A percentile compares a stretch with the other conserved stretches of the same genome.
phyloP scores from a whole-genome alignment of 2,329 filamentous ascomycete species.

The Leptodontidium sp. region DNA sequence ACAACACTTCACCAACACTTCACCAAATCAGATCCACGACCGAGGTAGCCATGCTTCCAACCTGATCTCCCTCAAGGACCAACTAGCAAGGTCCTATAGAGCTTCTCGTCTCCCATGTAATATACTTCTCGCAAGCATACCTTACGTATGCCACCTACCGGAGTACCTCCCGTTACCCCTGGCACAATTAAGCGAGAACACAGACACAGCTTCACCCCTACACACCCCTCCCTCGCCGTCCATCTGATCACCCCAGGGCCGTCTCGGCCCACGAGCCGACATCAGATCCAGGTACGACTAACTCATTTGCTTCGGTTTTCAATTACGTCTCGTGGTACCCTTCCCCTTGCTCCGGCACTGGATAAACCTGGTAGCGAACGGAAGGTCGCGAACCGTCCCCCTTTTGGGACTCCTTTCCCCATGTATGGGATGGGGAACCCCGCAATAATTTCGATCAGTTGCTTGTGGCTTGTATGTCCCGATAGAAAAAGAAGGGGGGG shows the following conservation, averaged over 20 bases:
- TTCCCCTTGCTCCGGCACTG: neutral
- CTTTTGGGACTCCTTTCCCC: neutral
- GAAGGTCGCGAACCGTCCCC: neutral
- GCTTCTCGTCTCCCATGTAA: neutral
- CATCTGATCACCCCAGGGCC: conserved; percentile 9
- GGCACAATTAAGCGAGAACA: neutral
- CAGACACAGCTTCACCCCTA: too few relatives aligned
- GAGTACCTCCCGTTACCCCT: neutral
- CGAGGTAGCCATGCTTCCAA: neutral
- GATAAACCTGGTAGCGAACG: neutral
- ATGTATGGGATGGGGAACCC: neutral
- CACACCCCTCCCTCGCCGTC: neutral
- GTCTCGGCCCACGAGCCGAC: neutral
- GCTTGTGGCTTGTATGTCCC: neutral
- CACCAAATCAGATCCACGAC: neutral
- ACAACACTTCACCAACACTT: too few relatives aligned
- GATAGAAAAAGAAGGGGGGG: neutral
- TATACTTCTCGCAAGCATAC: neutral
- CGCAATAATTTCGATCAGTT: neutral
- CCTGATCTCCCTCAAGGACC: neutral
- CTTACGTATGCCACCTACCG: conserved; percentile 4
- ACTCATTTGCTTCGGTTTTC: neutral
- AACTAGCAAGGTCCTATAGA: neutral
- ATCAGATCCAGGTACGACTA: neutral
- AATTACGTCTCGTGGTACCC: neutral